Evolutionary conservation across 306 rosid genomes (phyloP).

Genomic region (Cotoneaster glaucophyllus): DNA sequence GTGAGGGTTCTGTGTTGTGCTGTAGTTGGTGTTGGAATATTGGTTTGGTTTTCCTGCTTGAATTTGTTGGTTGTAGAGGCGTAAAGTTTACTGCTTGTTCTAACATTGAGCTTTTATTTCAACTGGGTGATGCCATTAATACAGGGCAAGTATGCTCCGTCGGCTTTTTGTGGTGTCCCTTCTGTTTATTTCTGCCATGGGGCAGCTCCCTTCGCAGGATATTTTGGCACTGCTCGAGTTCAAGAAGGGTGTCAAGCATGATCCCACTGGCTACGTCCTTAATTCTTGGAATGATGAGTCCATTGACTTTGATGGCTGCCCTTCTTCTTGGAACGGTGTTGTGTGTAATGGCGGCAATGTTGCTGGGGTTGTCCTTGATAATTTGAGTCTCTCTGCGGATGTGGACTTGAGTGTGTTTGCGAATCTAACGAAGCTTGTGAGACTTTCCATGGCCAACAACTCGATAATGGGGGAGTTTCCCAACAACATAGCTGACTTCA

Average conservation of each 20-base stretch:
- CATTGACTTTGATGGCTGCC: slow-evolving; percentile 94
- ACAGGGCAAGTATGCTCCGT: slow-evolving; percentile 30
- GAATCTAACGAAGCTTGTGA: slow-evolving; percentile 77
- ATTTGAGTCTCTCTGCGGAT: slow-evolving; percentile 74
- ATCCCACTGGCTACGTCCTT: slow-evolving; percentile 81
- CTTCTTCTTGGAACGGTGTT: slow-evolving; percentile 95
- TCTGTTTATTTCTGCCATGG: slow-evolving; percentile 52
- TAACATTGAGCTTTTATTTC: slow-evolving; percentile 14
- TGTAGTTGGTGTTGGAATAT: slow-evolving; percentile 11
- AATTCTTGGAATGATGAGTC: slow-evolving; percentile 98
- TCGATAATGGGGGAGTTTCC: slow-evolving; percentile 66
- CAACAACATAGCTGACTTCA: slow-evolving; percentile 56
- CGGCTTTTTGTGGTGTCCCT: slow-evolving; percentile 54
- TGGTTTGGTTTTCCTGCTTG: background rate
- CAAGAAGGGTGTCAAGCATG: slow-evolving; percentile 90
- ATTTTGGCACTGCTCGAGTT: slow-evolving; percentile 82
- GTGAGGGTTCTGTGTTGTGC: background rate
- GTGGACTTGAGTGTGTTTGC: slow-evolving; percentile 65
- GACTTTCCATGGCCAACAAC: slow-evolving; percentile 76
- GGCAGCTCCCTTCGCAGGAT: slow-evolving; percentile 97
- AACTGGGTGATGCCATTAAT: slow-evolving; percentile 5
- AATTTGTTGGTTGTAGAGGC: slow-evolving; percentile 13
- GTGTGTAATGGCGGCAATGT: slow-evolving; percentile 86
- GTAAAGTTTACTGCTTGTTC: slow-evolving; percentile 10
- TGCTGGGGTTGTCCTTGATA: slow-evolving; percentile 90